Evolutionary conservation across 257 asterid genomes (phyloP).

Genomic region (Sherardia arvensis): DNA sequence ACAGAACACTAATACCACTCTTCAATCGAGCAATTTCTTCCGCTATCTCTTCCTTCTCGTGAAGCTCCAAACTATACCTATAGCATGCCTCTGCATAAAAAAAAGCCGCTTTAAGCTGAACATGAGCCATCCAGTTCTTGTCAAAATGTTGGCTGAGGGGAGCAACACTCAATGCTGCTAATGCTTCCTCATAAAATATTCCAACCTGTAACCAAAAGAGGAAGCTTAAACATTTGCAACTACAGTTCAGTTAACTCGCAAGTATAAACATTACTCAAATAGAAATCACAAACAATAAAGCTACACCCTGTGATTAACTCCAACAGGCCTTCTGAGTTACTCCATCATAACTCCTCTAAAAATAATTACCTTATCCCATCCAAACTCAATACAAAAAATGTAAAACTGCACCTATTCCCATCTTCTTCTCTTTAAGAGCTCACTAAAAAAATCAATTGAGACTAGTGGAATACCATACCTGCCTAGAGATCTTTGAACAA

Average conservation of each 20-base stretch:
- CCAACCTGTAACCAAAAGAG: slow-evolving; percentile 47
- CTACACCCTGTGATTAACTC: not conserved
- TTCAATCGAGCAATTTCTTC: slow-evolving; percentile 96
- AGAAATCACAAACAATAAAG: not conserved
- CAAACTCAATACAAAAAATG: not conserved
- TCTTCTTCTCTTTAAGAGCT: not conserved
- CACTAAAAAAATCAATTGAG: not conserved
- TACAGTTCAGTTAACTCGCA: not conserved
- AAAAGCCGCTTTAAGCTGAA: slow-evolving; percentile 87
- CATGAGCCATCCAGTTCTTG: slow-evolving; percentile 81
- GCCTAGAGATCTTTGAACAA: slow-evolving; percentile 87
- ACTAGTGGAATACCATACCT: slow-evolving; percentile 35
- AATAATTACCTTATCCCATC: not conserved
- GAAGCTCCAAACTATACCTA: slow-evolving; percentile 81
- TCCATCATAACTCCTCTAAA: not conserved
- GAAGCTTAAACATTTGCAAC: slow-evolving; percentile 6
- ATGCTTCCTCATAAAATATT: slow-evolving; percentile 81
- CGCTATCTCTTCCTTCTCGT: slow-evolving; percentile 91
- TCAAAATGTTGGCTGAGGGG: slow-evolving; percentile 91
- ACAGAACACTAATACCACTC: slow-evolving; percentile 60
- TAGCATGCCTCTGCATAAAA: slow-evolving; percentile 95
- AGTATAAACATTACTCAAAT: not conserved
- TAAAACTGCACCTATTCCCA: not conserved
- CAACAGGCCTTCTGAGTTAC: not conserved
- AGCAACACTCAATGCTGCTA: slow-evolving; percentile 60